Conservation (phyloP, 2,329 filamentous ascomycete species). For the Pseudomassariella vexata region DNA sequence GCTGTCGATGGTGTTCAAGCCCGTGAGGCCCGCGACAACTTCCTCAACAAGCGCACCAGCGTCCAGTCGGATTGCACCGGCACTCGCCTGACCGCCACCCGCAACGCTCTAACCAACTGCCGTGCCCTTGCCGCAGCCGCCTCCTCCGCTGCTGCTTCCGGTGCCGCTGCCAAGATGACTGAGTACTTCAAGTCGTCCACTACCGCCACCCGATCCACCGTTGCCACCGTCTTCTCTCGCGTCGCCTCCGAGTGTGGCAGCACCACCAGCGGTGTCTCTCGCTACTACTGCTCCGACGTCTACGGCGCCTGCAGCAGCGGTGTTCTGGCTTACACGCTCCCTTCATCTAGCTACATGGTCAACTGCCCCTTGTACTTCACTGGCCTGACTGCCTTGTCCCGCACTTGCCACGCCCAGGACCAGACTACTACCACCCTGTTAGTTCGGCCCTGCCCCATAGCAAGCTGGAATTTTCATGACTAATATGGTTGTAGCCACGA, state of each 20-base stretch:
- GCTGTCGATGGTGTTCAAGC: conserved; percentile 52
- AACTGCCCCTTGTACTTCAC: conserved; percentile 59
- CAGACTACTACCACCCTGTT: conserved; percentile 59
- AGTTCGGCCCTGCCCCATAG: too few relatives aligned
- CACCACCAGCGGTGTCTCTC: conserved; percentile 31
- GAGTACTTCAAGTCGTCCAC: conserved; percentile 61
- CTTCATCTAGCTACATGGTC: conserved; percentile 46
- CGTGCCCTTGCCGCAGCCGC: conserved; percentile 46
- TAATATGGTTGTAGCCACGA: too few relatives aligned
- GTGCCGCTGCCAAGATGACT: conserved; percentile 42
- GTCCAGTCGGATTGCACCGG: conserved; percentile 50
- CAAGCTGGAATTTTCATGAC: too few relatives aligned
- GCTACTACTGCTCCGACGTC: conserved; percentile 10
- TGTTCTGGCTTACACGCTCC: conserved; percentile 58
- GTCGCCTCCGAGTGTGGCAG: conserved; percentile 51
- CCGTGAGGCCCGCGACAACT: conserved; percentile 39
- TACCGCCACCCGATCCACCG: conserved; percentile 34
- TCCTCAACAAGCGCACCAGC: conserved; percentile 44
- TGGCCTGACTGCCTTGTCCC: conserved; percentile 40
- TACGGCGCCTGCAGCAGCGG: conserved; percentile 26
- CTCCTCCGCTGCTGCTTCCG: conserved; percentile 42
- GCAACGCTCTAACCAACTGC: conserved; percentile 49
- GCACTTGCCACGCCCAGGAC: conserved; percentile 57
- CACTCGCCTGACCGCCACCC: conserved; percentile 34
- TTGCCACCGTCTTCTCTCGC: conserved; percentile 42